These are phyloP conservation scores for Leishmania aethiopica DNA, from an alignment of 208 protist genomes.

Conservation along the genomic window DNA sequence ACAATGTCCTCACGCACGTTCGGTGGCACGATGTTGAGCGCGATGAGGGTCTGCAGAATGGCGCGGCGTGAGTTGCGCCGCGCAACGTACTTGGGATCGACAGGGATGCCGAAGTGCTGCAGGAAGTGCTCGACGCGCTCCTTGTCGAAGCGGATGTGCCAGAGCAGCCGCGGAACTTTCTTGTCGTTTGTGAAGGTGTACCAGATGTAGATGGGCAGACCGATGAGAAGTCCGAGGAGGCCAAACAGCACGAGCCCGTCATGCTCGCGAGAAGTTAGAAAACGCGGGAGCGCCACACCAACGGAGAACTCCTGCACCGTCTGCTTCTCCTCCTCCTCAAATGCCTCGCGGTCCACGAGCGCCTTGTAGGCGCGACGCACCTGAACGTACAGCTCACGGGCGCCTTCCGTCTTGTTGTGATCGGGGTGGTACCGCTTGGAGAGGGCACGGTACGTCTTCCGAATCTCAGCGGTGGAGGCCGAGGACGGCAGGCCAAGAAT, in stretches of 20 bases:
- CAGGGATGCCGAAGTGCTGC: constrained; percentile 76
- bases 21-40: constrained; percentile 61
- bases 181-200: constrained; percentile 81
- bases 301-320: constrained; percentile 80
- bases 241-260: constrained; percentile 89
- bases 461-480: constrained; percentile 82
- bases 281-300: constrained; percentile 86
- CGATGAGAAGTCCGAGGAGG: constrained; percentile 79
- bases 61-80: constrained; percentile 54
- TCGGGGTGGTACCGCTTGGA: constrained; percentile 91
- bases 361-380: constrained; percentile 93
- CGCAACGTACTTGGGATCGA: constrained; percentile 76
- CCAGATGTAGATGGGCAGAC: constrained; percentile 70
- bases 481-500: constrained; percentile 63
- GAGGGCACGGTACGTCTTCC: constrained; percentile 84
- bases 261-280: constrained; percentile 87
- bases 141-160: constrained; percentile 80
- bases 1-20: constrained; percentile 67
- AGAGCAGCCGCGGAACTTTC: constrained; percentile 67
- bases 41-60: constrained; percentile 51
- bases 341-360: constrained; percentile 89
- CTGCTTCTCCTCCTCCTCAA: constrained; percentile 87
- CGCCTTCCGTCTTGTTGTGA: constrained; percentile 88
- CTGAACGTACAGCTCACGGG: constrained; percentile 86
- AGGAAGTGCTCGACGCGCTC: constrained; percentile 82